Conservation (phyloP, 306 rosid species). For the Ziziphus jujuba region DNA sequence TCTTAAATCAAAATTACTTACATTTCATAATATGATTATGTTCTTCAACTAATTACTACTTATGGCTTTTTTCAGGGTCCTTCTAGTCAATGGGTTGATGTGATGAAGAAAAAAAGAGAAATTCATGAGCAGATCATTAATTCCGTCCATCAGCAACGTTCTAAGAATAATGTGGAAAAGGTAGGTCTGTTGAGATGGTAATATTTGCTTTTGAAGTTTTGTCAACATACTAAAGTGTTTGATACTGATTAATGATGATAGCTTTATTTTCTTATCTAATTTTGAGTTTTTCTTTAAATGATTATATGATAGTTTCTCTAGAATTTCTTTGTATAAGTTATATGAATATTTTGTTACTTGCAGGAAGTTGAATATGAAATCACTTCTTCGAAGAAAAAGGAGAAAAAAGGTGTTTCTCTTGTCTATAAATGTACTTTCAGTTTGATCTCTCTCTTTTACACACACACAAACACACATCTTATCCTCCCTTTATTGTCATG, state of each 20-base stretch:
- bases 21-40: not conserved
- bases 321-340: constrained; percentile 11
- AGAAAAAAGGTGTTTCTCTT: constrained; percentile 57
- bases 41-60: constrained; percentile 7
- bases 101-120: constrained; percentile 93
- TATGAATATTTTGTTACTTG: constrained; percentile 25
- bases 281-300: constrained; percentile 15
- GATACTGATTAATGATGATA: no score
- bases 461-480: not conserved
- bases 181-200: constrained; percentile 22
- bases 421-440: constrained; percentile 7
- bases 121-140: constrained; percentile 75
- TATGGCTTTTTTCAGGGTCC: constrained; percentile 58
- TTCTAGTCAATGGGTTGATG: constrained; percentile 78
- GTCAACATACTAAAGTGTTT: not conserved
- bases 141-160: constrained; percentile 59
- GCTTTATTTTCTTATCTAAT: not conserved
- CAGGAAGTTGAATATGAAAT: constrained; percentile 57
- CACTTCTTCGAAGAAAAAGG: constrained; percentile 40
- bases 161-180: constrained; percentile 46
- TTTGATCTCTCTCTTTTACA: constrained; percentile 9
- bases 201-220: constrained; percentile 1
- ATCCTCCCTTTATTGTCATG: not conserved
- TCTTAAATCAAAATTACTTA: not conserved
- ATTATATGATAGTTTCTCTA: not conserved